Evolutionary conservation across 176 grass and related monocot species (phyloP).

Genomic region (Bothriochloa decipiens): DNA sequence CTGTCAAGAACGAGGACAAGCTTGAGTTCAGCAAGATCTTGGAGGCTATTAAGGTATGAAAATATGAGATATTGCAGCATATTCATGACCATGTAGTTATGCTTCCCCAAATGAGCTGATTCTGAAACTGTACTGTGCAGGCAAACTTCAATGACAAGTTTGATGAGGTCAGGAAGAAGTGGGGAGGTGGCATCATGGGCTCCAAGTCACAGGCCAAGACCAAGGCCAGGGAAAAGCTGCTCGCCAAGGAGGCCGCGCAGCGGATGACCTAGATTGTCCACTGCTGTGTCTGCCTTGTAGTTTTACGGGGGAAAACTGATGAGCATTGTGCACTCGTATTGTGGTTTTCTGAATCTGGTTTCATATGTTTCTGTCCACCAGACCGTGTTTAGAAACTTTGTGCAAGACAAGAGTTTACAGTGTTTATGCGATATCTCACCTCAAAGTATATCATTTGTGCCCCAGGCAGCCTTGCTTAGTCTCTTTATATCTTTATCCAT

Average conservation of each 20-base stretch:
- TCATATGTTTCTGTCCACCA: slow-evolving; percentile 22
- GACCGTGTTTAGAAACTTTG: slow-evolving; percentile 40
- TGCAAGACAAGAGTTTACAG: slow-evolving; percentile 33
- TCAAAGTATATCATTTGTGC: not conserved
- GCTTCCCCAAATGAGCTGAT: not conserved
- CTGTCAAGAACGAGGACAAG: slow-evolving; percentile 82
- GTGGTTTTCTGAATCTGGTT: slow-evolving; percentile 47
- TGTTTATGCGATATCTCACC: slow-evolving; percentile 30
- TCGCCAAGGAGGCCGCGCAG: slow-evolving; percentile 73
- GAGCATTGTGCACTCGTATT: slow-evolving; percentile 37
- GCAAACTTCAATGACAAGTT: slow-evolving; percentile 77
- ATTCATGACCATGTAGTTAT: not conserved
- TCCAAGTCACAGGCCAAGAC: slow-evolving; percentile 76
- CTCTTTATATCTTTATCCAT: no score
- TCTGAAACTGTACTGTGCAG: not conserved
- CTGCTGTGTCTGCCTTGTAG: not conserved
- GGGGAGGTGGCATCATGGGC: slow-evolving; percentile 71
- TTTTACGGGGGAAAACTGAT: slow-evolving; percentile 3
- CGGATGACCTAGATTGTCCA: slow-evolving; percentile 55
- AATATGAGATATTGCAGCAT: not conserved
- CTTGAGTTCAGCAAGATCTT: slow-evolving; percentile 87
- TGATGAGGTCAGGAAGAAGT: slow-evolving; percentile 68
- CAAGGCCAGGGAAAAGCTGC: slow-evolving; percentile 71
- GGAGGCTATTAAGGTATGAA: slow-evolving; percentile 68
- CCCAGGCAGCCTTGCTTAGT: not conserved